Evolutionary conservation across 2,329 filamentous ascomycete genomes (phyloP).

Genomic region (Ceratocystis colombiana): DNA sequence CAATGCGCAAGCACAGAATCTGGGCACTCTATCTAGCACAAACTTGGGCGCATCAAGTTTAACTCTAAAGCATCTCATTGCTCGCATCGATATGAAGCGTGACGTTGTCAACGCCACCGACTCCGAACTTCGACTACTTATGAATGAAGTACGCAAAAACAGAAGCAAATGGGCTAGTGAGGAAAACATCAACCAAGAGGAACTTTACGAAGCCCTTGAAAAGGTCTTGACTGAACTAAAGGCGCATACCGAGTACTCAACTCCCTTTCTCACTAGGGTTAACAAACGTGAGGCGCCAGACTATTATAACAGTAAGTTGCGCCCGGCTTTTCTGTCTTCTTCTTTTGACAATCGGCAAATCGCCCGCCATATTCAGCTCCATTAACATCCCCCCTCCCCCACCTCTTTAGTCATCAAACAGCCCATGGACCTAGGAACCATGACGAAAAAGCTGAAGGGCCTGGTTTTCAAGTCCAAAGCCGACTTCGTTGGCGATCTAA

Average conservation of each 20-base stretch:
- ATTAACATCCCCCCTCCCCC: neutral
- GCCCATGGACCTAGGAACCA: slow-evolving; percentile 93
- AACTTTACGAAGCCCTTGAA: slow-evolving; percentile 91
- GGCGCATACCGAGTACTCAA: slow-evolving; percentile 92
- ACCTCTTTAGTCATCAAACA: slow-evolving; percentile 66
- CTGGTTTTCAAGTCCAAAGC: slow-evolving; percentile 76
- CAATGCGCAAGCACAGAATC: slow-evolving; percentile 36
- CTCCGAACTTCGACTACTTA: slow-evolving; percentile 78
- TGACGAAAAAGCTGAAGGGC: slow-evolving; percentile 93
- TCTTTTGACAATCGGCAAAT: too few species aligned
- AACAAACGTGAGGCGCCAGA: slow-evolving; percentile 96
- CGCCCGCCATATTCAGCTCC: slow-evolving; percentile 26
- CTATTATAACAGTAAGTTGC: slow-evolving; percentile 70
- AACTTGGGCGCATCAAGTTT: slow-evolving; percentile 93
- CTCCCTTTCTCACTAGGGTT: slow-evolving; percentile 86
- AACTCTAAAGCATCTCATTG: slow-evolving; percentile 93
- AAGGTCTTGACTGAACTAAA: slow-evolving; percentile 96
- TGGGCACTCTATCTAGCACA: slow-evolving; percentile 76
- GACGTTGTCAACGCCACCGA: slow-evolving; percentile 85
- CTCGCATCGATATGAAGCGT: slow-evolving; percentile 86
- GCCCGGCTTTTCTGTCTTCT: slow-evolving; percentile 22
- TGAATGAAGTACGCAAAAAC: slow-evolving; percentile 97
- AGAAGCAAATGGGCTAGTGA: slow-evolving; percentile 98
- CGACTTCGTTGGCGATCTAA: slow-evolving; percentile 87
- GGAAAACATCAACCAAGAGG: slow-evolving; percentile 93